Base-by-base conservation (phyloP, 176 grass and related monocot genomes). In the Juncus effusus region DNA sequence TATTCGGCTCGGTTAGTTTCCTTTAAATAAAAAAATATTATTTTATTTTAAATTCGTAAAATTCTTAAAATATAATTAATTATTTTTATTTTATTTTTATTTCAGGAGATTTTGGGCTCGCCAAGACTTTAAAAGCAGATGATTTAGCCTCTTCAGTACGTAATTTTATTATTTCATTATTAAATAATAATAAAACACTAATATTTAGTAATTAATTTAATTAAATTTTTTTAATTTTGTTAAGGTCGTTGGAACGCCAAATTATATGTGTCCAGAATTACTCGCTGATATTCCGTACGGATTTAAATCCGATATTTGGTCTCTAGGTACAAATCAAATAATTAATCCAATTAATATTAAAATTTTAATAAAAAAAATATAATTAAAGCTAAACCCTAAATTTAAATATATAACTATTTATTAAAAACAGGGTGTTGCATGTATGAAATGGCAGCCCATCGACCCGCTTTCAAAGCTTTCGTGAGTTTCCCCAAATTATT, bases 261-360 rank as follows among this genome's bases (percentile, higher is more conserved):
- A 99, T 81, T 99, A 99, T 58, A 99, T 99, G 95, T 99, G 89
- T 67, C 95, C 89, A 5, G 95, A 99, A 79, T 83, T 99, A 69
- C 89, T 94, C 84, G 67, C 89, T 36, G 95, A 94, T 74, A 99
- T 99, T 74, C 95, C 95, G 10, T 99, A 99, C 42, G 89, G 95
- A 74, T 99, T 99, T 62, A 99, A 99, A 77, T 99, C 95, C 67
- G 95, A 99, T 50, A 90, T 99, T 76, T 99, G 95, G 95, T 99
- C 89, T 80, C 86, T 99, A 50, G 89, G 95, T 99, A 99, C 67
- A 9, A 62, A 36, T 66, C 8, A 62, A n/a, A 50, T 70, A 54
- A 70, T 67, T 64, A 38, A 69, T 74, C 9, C 19, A 42, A 36
- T 56, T 36, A 51, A 9, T 2, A 5, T 5, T 47, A 47, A 47